These are phyloP conservation scores for Thielaviopsis populi DNA, from an alignment of 2,329 filamentous ascomycete species.

Conservation along the genomic window DNA sequence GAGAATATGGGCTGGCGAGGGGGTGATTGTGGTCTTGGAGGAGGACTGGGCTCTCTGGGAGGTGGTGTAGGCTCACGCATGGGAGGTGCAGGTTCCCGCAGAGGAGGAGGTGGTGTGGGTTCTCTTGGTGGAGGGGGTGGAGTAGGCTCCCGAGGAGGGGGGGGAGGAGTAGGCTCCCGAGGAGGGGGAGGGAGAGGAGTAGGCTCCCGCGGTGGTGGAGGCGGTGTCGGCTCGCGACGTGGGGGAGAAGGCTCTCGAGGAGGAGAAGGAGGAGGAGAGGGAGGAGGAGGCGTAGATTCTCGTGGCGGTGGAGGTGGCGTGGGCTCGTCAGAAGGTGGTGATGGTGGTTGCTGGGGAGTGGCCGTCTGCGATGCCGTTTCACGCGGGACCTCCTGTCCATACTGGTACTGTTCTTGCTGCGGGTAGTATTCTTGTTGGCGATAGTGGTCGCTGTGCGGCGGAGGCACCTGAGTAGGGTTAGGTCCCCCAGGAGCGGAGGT, in stretches of 20 bases:
- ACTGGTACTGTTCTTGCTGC: conserved; percentile 23
- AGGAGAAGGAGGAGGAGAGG: neutral
- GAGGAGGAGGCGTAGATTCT: conserved; percentile 16
- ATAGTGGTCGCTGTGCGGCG: conserved; percentile 12
- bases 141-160: conserved; percentile 16
- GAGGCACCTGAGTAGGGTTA: conserved; percentile 23
- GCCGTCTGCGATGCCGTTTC: neutral
- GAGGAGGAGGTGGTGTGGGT: conserved; percentile 16
- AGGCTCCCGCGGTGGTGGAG: conserved; percentile 20
- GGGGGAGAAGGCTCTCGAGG: conserved; percentile 25
- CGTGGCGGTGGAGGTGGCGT: conserved; percentile 8
- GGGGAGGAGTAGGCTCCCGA: conserved; percentile 10
- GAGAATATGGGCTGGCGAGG: conserved; percentile 4
- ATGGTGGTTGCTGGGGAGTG: conserved; percentile 4
- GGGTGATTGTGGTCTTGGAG: conserved; percentile 17
- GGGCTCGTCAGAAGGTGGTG: conserved; percentile 19
- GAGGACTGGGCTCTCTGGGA: conserved; percentile 26
- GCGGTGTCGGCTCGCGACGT: conserved; percentile 25
- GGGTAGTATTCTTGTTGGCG: conserved; percentile 24
- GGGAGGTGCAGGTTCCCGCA: conserved; percentile 8
- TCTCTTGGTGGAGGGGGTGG: conserved; percentile 19
- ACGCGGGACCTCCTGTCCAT: conserved; percentile 4
- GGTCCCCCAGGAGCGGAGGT: conserved; percentile 18
- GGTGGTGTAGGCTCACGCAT: conserved; percentile 20
- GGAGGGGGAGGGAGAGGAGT: conserved; percentile 21